These are phyloP conservation scores for Polysphondylium violaceum DNA, from an alignment of 78 protist genomes.

Conservation along the genomic window DNA sequence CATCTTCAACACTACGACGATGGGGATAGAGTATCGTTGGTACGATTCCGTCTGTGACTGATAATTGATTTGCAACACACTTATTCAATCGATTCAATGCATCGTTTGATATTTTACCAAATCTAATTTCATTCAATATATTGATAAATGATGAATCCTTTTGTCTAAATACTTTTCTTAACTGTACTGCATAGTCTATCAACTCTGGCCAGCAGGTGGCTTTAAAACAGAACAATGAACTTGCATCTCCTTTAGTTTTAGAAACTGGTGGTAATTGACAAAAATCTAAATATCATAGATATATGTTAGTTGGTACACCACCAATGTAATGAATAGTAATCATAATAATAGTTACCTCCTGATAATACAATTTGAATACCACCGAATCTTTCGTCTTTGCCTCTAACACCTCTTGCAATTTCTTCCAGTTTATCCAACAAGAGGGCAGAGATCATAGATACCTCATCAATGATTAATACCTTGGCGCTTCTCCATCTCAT, in stretches of 20 bases:
- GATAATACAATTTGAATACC: slow-evolving; percentile 88
- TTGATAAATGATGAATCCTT: slow-evolving; percentile 47
- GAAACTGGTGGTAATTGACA: slow-evolving; percentile 91
- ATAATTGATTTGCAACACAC: background rate
- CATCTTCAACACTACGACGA: slow-evolving; percentile 8
- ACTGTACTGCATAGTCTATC: background rate
- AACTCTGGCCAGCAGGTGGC: slow-evolving; percentile 39
- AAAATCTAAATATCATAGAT: no score
- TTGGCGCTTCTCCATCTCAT: slow-evolving; percentile 69
- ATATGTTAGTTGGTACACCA: no score
- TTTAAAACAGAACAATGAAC: slow-evolving; percentile 42
- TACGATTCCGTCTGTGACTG: slow-evolving; percentile 38
- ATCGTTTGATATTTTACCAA: slow-evolving; percentile 10
- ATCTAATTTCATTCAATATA: slow-evolving; percentile 58
- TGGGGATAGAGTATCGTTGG: slow-evolving; percentile 69
- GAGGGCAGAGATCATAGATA: slow-evolving; percentile 87
- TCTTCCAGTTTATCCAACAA: slow-evolving; percentile 87
- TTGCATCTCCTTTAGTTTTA: background rate
- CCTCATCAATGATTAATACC: slow-evolving; percentile 90
- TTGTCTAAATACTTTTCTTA: slow-evolving; percentile 66
- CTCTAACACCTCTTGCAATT: slow-evolving; percentile 60
- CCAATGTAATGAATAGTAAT: no score
- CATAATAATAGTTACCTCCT: no score
- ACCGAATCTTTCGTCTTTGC: slow-evolving; percentile 84
- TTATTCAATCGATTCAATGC: background rate